Evolutionary conservation across 768 basidiomycete species (phyloP), one percentile per base, ranked within the genome.

Genomic region (Hirschioporus abietinus): DNA sequence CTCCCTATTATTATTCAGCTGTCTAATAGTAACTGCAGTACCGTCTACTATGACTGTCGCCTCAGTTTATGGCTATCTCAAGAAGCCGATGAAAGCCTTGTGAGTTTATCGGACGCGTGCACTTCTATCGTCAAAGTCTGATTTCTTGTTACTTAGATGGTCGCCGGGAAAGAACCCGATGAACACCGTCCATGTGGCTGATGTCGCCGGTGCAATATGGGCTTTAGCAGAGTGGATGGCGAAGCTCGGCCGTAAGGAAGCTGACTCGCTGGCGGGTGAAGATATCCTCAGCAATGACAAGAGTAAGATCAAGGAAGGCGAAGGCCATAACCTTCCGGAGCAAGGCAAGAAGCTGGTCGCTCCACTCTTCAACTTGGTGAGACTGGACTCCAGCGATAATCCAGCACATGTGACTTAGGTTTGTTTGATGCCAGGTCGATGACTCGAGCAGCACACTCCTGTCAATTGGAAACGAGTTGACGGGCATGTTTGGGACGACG

Each of bases 71-170:
- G 91, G 91, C 6, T 87, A 91, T 73, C 80, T 92, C 75, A 86
- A 92, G 73, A 88, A 91, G 70, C 91, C 92, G 0, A 91, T 95
- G 88, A 93, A 91, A 74, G 90, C 88, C 10, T 81, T 94, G 91
- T 93, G 71, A 70, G 88, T 71, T 35, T 63, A 58, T 58, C 42
- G 35, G 68, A 35, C 30, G 30, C 8, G 30, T 3, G 30, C 30
- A 58, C 23, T 64, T 58, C 23, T n/a, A 57, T 34, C 15, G 20
- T 20, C 60, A 61, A 15, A 61, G 25, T 25, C 60, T 25, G 2
- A 25, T 25, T 36, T 72, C 36, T 77, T 61, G 52, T 35, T 66
- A 36, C 64, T 0, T 69, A 93, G 92, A 74, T 92, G 91, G 90
- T 85, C 88, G 9, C 91, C 91, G 6, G 90, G 92, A 34, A 89